Evolutionary conservation across 179 eudicot genomes (phyloP), one percentile per base, ranked within the genome.

Genomic region (Carnegiea gigantea): DNA sequence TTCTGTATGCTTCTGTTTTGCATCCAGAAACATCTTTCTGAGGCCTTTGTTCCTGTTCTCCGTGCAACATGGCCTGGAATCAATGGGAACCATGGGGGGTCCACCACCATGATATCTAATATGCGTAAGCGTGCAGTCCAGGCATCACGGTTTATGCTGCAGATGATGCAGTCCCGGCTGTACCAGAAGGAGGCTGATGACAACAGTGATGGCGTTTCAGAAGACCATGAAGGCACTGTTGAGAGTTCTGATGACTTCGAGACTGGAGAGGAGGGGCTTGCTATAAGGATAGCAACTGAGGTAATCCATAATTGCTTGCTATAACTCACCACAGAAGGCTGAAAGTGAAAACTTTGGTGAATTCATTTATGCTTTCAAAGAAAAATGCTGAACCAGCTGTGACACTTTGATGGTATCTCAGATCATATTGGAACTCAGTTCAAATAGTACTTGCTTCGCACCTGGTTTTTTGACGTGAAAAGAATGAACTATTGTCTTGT

Each of bases 1-100:
- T 74, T 24, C 8, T 54, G 73, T 70, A 11, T 24, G 81, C 26
- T 82, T 75, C 21, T 46, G 28, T 78, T 44, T 78, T 68, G 48
- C 57, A 80, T 81, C 71, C 92, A 97, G 99, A 93, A 91, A 86
- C 87, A 92, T 86, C 33, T 97, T 30, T 92, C 94, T 65, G 89
- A 87, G 88, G 92, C 98, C 28, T 97, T 95, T 78, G 75, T 95
- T 81, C 93, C 95, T 24, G 97, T 85, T 59, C 84, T 95, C 88
- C 95, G 91, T 71, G 89, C 86, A 40, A 82, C 95, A 86, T 97
- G 98, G 98, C 98, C 99, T 10, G 98, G 98, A 72, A 89, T 97
- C 83, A 75, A 92, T 79, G 95, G 95, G 62, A 92, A 86, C 89
- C 86, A 83, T 73, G 88, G 88, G 28, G 93, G 93, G 30, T 90